phyloP scores from a whole-genome alignment of 148 eudicot genomes.

The Chenopodium quinoa region DNA sequence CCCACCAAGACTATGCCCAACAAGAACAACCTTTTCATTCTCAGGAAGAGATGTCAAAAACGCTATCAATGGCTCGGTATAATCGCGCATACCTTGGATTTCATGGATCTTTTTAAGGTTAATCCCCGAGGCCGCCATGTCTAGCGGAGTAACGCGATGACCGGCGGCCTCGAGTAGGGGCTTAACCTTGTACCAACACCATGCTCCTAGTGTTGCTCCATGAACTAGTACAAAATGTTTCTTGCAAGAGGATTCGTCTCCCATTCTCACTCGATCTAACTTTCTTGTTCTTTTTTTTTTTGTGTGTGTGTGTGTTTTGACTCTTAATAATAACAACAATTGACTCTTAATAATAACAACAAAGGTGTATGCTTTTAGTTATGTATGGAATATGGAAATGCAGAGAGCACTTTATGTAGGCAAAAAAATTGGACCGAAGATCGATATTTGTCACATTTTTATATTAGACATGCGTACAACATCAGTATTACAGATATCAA shows the following conservation, averaged over 20 bases:
- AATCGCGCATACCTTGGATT: constrained; percentile 25
- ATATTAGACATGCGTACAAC: too few relatives aligned
- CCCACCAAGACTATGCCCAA: constrained; percentile 47
- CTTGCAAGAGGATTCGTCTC: neutral
- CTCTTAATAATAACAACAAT: too few relatives aligned
- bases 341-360: too few relatives aligned
- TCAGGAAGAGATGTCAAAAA: constrained; percentile 15
- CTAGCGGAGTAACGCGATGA: constrained; percentile 33
- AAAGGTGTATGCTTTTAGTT: neutral
- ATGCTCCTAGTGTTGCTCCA: constrained; percentile 38
- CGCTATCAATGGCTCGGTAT: constrained; percentile 26
- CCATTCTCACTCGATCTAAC: neutral
- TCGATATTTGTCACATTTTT: too few relatives aligned
- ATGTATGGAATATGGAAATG: too few relatives aligned
- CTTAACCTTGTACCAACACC: constrained; percentile 46
- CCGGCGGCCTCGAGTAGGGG: constrained; percentile 26
- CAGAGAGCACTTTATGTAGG: too few relatives aligned
- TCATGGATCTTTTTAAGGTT: constrained; percentile 15
- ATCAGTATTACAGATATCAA: too few relatives aligned
- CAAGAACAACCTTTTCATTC: constrained; percentile 35
- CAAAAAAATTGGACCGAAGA: too few relatives aligned
- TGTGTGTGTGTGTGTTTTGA: too few relatives aligned
- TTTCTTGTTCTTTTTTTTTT: too few relatives aligned
- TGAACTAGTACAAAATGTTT: constrained; percentile 40
- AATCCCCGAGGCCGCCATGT: constrained; percentile 33